Base-by-base conservation (phyloP, 1,284 basidiomycete species). In the Boletus albobrunnescens region DNA sequence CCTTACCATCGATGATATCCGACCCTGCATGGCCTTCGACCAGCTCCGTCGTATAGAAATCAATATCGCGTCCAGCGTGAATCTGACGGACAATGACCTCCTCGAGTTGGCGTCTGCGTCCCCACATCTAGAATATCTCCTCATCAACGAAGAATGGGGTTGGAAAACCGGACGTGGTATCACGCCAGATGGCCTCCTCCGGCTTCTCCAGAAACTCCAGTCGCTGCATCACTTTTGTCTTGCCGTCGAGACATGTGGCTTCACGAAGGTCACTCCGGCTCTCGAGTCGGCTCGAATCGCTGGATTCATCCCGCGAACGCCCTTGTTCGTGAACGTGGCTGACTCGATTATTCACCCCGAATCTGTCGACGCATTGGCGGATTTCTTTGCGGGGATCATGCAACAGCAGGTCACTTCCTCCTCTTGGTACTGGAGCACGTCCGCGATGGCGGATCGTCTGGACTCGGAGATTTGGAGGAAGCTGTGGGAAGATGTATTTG, bases 401-500 rank as follows among this genome's bases (percentile, higher is more conserved):
- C 19, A 42, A 8, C 32, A 16, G 10, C 20, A 30, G 17, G 32
- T 5, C 14, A 14, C 16, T 4, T 23, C 36, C n/a, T 26, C 43
- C 13, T 24, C 43, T 28, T 44, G 35, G 43, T 36, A 33, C 16
- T 46, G 44, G 44, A 40, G 16, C 10, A 43, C 39, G n/a, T 43
- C 46, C 16, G 39, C 33, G 9, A 42, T 47, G 33, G 32, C 27
- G 13, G 39, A 42, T 22, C 33, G 46, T 17, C 16, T 43, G 22
- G 39, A 43, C 28, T 47, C 46, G 16, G 39, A 47, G 16, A 30
- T 47, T 30, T 47, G 39, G 39, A 36, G 33, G 23, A 47, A 31
- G 27, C 14, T 41, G 13, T 47, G 46, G 46, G 46, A 47, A 24
- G 46, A 47, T n/a, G 46, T 42, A 13, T 47, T 47, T 8, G 39